These are phyloP conservation scores for Aspergillus ostianus DNA, from an alignment of 495 filamentous ascomycete species.

Conservation along the genomic window DNA sequence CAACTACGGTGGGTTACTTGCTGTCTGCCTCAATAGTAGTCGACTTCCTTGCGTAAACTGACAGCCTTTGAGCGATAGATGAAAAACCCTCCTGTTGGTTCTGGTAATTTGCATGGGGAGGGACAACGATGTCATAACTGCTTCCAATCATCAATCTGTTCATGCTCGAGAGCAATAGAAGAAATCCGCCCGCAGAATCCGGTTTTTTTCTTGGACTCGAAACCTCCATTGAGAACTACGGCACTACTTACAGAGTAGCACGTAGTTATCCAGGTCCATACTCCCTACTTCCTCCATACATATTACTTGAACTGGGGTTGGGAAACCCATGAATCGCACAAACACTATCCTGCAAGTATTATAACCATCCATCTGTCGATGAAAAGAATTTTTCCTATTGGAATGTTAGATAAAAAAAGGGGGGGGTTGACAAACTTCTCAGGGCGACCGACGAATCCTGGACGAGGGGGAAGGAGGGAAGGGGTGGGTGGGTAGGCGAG, in stretches of 20 bases:
- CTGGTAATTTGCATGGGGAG: too few relatives aligned
- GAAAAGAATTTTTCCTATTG: conserved; percentile 7
- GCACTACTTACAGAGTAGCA: neutral
- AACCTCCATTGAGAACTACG: neutral
- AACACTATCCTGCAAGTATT: too few relatives aligned
- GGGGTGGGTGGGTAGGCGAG: conserved; percentile 1
- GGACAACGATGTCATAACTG: too few relatives aligned
- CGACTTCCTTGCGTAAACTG: conserved; percentile 5
- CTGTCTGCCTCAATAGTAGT: conserved; percentile 1
- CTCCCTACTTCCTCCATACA: too few relatives aligned
- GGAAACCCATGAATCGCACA: too few relatives aligned
- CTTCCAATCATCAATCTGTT: neutral
- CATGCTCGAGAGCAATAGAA: neutral
- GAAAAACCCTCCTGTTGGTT: neutral
- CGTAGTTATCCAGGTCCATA: too few relatives aligned
- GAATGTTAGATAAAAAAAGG: conserved; percentile 4
- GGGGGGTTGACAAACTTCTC: neutral
- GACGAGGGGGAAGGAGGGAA: neutral
- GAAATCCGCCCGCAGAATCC: neutral
- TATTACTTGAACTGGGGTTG: too few relatives aligned
- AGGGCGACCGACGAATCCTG: too few relatives aligned
- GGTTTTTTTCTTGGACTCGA: neutral
- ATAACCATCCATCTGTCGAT: too few relatives aligned
- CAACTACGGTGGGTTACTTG: too few relatives aligned
- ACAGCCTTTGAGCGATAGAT: neutral